Evolutionary conservation across 2,329 filamentous ascomycete genomes (phyloP).

Genomic region (Xylaria sp.): DNA sequence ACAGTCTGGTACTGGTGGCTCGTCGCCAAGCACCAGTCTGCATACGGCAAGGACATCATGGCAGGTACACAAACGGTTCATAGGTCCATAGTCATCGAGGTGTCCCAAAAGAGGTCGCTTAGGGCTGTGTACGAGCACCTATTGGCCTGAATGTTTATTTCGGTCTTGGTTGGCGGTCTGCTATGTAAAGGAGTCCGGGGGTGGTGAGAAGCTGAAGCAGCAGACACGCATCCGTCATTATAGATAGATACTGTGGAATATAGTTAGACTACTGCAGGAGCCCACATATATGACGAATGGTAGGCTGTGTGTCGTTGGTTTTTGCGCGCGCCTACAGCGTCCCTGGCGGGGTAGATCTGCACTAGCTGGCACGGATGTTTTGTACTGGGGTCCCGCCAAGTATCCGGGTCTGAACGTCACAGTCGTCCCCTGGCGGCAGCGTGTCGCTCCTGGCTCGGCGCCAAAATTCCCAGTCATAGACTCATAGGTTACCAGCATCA

Average conservation of each 20-base stretch:
- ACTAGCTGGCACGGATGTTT: neutral
- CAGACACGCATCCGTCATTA: slow-evolving; percentile 33
- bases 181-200: slow-evolving; percentile 1
- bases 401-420: slow-evolving; percentile 1
- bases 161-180: slow-evolving; percentile 32
- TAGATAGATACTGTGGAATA: slow-evolving; percentile 25
- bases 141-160: slow-evolving; percentile 44
- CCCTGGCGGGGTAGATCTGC: neutral
- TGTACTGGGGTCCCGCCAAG: neutral
- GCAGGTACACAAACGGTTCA: slow-evolving; percentile 19
- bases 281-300: slow-evolving; percentile 23
- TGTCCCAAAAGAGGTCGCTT: slow-evolving; percentile 26
- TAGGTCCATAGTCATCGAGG: neutral
- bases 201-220: slow-evolving; percentile 33
- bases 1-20: slow-evolving; percentile 20
- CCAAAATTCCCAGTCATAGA: slow-evolving; percentile 21
- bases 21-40: slow-evolving; percentile 23
- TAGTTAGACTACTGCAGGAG: slow-evolving; percentile 5
- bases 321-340: slow-evolving; percentile 43
- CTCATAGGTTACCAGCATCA: neutral
- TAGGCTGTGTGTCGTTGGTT: slow-evolving; percentile 34
- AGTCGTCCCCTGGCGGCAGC: slow-evolving; percentile 23
- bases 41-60: slow-evolving; percentile 29
- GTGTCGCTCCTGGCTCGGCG: slow-evolving; percentile 32
- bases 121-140: slow-evolving; percentile 27